Percentiles rank a stretch among this genome's conserved stretches.
These are phyloP conservation scores for Fusarium zealandicum DNA, from an alignment of 2,329 filamentous ascomycete genomes.

Conservation along the genomic window DNA sequence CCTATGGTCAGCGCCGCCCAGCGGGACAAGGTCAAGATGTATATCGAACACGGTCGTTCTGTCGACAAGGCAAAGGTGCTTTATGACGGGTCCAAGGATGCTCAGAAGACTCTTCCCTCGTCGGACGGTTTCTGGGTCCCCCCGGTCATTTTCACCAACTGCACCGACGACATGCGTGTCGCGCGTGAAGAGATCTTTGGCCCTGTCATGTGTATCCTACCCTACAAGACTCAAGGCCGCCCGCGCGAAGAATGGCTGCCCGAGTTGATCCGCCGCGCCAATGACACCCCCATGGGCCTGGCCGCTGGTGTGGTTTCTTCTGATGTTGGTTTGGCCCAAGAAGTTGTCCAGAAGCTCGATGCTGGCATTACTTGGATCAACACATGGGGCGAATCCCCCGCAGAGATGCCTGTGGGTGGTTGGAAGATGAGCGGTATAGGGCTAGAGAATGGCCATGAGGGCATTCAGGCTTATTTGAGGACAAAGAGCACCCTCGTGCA, in stretches of 20 bases:
- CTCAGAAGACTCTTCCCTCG: conserved; percentile 58
- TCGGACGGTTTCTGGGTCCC: conserved; percentile 80
- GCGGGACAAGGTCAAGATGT: conserved; percentile 77
- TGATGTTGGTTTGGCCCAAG: conserved; percentile 76
- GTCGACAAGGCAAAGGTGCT: conserved; percentile 77
- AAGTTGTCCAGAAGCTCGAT: conserved; percentile 73
- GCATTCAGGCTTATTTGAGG: conserved; percentile 81
- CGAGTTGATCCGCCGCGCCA: conserved; percentile 75
- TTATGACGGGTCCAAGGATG: conserved; percentile 70
- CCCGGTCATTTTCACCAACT: conserved; percentile 87
- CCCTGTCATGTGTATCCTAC: conserved; percentile 82
- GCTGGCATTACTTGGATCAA: conserved; percentile 94
- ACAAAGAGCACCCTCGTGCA: conserved; percentile 91
- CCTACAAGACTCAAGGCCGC: conserved; percentile 63
- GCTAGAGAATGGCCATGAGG: conserved; percentile 83
- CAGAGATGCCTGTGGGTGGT: conserved; percentile 90
- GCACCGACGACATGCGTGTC: conserved; percentile 82
- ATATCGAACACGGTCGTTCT: conserved; percentile 78
- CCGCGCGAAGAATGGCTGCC: conserved; percentile 57
- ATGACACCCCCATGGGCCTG: conserved; percentile 78
- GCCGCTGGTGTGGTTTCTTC: conserved; percentile 85
- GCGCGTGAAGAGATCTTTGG: conserved; percentile 87
- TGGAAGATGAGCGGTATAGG: conserved; percentile 92
- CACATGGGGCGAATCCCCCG: conserved; percentile 90
- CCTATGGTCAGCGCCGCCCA: conserved; percentile 80